A percentile compares a stretch with the other conserved stretches of the same genome.
phyloP scores from a whole-genome alignment of 768 basidiomycete genomes.

The Lentinula detonsa region DNA sequence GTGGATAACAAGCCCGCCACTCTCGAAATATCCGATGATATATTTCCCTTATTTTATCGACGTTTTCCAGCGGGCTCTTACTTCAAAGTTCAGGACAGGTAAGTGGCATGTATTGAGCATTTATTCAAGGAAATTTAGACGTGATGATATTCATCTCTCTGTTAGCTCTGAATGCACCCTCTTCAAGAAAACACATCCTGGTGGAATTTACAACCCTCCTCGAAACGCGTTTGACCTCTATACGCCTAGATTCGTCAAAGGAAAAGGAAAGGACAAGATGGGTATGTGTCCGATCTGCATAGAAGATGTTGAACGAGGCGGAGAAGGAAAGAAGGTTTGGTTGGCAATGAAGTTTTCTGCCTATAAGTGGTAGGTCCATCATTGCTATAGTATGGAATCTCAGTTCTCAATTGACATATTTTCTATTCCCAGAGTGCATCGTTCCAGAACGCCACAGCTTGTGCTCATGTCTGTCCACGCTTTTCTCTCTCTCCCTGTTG shows the following conservation, averaged over 20 bases:
- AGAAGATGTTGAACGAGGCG: constrained; percentile 55
- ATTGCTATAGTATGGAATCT: background rate
- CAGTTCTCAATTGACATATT: background rate
- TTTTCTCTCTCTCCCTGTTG: background rate
- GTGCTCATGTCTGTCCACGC: constrained; percentile 2
- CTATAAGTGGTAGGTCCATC: constrained; percentile 62
- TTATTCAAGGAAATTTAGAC: background rate
- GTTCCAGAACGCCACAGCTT: background rate
- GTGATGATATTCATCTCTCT: background rate
- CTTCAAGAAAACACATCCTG: background rate
- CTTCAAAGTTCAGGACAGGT: background rate
- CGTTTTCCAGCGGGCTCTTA: constrained; percentile 5
- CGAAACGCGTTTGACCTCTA: constrained; percentile 63
- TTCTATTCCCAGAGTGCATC: constrained; percentile 13
- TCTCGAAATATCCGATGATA: constrained; percentile 1
- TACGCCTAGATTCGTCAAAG: constrained; percentile 72
- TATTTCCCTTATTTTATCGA: constrained; percentile 4
- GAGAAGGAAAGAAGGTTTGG: constrained; percentile 61
- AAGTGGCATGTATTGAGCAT: constrained; percentile 2
- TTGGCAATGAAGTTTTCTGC: constrained; percentile 76
- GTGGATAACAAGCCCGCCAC: background rate
- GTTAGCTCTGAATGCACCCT: background rate
- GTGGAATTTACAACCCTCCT: constrained; percentile 50
- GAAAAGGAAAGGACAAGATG: constrained; percentile 59
- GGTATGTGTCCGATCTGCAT: constrained; percentile 77